These are phyloP conservation scores for Bromus sterilis DNA, from an alignment of 176 grass and related monocot genomes.

Conservation along the genomic window DNA sequence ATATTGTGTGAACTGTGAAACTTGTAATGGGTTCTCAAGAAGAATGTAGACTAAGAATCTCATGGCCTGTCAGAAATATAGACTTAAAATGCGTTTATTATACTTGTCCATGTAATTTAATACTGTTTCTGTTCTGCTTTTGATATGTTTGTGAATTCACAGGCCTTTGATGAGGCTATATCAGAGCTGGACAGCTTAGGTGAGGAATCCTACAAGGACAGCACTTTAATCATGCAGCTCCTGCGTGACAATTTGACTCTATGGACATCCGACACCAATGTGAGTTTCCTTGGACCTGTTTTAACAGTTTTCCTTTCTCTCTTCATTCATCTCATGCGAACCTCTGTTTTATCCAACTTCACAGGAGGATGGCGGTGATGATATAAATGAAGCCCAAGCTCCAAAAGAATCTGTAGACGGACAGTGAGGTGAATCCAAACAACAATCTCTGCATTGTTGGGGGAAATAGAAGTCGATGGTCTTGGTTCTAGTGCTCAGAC, in stretches of 20 bases:
- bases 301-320: not conserved
- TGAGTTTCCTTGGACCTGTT: not conserved
- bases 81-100: not conserved
- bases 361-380: slow-evolving; percentile 60
- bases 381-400: slow-evolving; percentile 65
- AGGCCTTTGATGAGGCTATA: slow-evolving; percentile 94
- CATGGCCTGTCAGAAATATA: not conserved
- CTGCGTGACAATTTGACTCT: slow-evolving; percentile 88
- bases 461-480: not conserved
- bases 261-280: slow-evolving; percentile 81
- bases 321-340: not conserved
- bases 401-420: slow-evolving; percentile 47
- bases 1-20: not conserved
- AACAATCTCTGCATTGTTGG: slow-evolving; percentile 20
- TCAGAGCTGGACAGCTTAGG: slow-evolving; percentile 87
- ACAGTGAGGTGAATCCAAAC: slow-evolving; percentile 24
- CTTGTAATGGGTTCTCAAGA: not conserved
- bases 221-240: slow-evolving; percentile 91
- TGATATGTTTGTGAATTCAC: not conserved
- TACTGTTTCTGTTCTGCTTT: not conserved
- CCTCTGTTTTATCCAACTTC: not conserved
- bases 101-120: not conserved
- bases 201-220: slow-evolving; percentile 95
- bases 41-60: not conserved
- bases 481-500: slow-evolving; percentile 3